These are phyloP conservation scores for Saccharomycopsis microspora DNA, from an alignment of 805 yeast genomes.

Conservation along the genomic window DNA sequence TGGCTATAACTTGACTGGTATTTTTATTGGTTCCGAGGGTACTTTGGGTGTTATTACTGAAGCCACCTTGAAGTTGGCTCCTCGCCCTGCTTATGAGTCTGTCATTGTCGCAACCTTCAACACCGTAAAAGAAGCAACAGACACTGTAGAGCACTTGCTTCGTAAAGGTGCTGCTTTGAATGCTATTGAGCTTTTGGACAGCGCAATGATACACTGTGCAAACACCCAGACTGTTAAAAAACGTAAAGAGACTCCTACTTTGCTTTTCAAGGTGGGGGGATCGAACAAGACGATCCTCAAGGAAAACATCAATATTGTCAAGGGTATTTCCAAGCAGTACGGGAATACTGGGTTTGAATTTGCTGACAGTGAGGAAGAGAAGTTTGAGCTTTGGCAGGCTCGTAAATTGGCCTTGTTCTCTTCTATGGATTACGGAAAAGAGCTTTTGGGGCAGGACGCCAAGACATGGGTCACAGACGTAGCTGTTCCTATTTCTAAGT, in stretches of 20 bases:
- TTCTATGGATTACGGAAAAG: slow-evolving; percentile 52
- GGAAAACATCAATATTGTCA: slow-evolving; percentile 30
- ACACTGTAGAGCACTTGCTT: slow-evolving; percentile 51
- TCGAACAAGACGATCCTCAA: slow-evolving; percentile 28
- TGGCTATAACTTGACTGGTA: slow-evolving; percentile 68
- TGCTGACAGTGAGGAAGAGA: slow-evolving; percentile 53
- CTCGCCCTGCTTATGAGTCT: slow-evolving; percentile 50
- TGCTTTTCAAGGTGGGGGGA: slow-evolving; percentile 57
- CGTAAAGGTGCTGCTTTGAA: slow-evolving; percentile 54
- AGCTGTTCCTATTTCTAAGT: slow-evolving; percentile 65
- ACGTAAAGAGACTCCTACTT: slow-evolving; percentile 50
- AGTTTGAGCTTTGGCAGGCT: slow-evolving; percentile 62
- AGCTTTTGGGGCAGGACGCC: slow-evolving; percentile 32
- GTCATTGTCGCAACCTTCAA: slow-evolving; percentile 65
- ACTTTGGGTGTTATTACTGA: slow-evolving; percentile 72
- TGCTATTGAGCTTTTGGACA: slow-evolving; percentile 68
- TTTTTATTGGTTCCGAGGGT: slow-evolving; percentile 71
- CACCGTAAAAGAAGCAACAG: slow-evolving; percentile 57
- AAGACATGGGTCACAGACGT: slow-evolving; percentile 70
- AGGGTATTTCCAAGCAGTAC: slow-evolving; percentile 39
- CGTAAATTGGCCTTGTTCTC: slow-evolving; percentile 62
- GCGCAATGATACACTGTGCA: slow-evolving; percentile 58
- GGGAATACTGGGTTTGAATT: slow-evolving; percentile 48
- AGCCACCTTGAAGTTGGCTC: slow-evolving; percentile 60
- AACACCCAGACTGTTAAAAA: slow-evolving; percentile 36